A percentile compares a stretch with the other conserved stretches of the same genome.
These are phyloP conservation scores for Chytriomyces sp. DNA, from an alignment of 192 early-diverging fungal genomes.

Conservation along the genomic window DNA sequence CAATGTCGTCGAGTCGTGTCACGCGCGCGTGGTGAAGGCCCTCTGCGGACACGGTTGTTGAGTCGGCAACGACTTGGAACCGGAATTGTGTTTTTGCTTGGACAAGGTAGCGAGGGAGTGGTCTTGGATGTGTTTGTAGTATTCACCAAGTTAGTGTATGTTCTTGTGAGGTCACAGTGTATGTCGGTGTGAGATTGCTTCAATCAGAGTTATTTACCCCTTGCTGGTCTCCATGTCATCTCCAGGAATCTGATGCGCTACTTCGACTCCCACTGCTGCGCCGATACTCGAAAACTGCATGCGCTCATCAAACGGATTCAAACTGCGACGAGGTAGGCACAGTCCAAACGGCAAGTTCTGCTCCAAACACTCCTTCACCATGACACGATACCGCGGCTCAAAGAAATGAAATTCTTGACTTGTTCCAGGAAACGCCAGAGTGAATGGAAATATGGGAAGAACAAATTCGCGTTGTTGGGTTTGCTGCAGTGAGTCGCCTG, in stretches of 20 bases:
- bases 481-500: not conserved
- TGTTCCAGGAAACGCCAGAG: constrained; percentile 24
- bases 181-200: too few relatives aligned
- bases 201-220: too few relatives aligned
- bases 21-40: too few relatives aligned
- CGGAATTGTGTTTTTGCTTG: too few relatives aligned
- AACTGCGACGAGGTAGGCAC: constrained; percentile 3
- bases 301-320: constrained; percentile 14
- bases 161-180: too few relatives aligned
- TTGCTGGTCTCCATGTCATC: too few relatives aligned
- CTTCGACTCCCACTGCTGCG: constrained; percentile 7
- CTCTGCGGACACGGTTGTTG: too few relatives aligned
- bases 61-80: too few relatives aligned
- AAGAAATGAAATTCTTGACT: constrained; percentile 28
- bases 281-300: not conserved
- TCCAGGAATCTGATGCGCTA: not conserved
- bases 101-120: too few relatives aligned
- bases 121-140: too few relatives aligned
- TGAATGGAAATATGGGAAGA: constrained; percentile 20
- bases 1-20: too few relatives aligned
- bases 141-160: too few relatives aligned
- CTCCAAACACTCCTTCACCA: constrained; percentile 31
- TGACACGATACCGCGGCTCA: constrained; percentile 32
- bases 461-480: not conserved
- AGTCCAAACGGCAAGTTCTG: not conserved